phyloP scores from a whole-genome alignment of 1,284 basidiomycete species.

The Inonotus hispidus region DNA sequence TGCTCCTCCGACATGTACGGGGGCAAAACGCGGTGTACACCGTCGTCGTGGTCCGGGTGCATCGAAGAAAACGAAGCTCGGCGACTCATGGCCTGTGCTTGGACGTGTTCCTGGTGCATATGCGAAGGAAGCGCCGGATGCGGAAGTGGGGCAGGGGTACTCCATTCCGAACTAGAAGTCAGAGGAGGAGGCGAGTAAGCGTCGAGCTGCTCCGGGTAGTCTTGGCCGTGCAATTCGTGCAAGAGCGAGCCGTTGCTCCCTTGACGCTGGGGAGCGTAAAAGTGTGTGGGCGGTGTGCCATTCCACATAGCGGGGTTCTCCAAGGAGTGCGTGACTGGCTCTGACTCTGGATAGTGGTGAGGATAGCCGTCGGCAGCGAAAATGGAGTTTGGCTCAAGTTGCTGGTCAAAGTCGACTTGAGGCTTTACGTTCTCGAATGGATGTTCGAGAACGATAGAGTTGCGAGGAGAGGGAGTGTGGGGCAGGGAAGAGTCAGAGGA shows the following conservation, averaged over 20 bases:
- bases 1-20: conserved; percentile 31
- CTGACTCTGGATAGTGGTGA: conserved; percentile 35
- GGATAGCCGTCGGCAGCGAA: conserved; percentile 37
- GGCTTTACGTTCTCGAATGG: conserved; percentile 36
- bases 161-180: conserved; percentile 27
- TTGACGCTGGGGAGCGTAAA: conserved; percentile 33
- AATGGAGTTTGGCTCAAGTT: conserved; percentile 39
- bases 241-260: conserved; percentile 46
- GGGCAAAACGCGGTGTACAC: conserved; percentile 28
- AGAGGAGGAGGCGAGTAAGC: conserved; percentile 32
- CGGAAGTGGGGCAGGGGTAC: conserved; percentile 32
- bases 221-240: conserved; percentile 55
- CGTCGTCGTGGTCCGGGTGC: conserved; percentile 52
- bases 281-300: conserved; percentile 29
- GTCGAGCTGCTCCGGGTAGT: conserved; percentile 32
- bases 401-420: conserved; percentile 40
- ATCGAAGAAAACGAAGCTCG: conserved; percentile 70
- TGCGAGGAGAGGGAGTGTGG: conserved; percentile 61
- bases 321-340: conserved; percentile 31
- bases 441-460: conserved; percentile 32
- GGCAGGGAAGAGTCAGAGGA: conserved; percentile 62
- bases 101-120: conserved; percentile 32
- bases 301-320: conserved; percentile 20
- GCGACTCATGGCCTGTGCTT: conserved; percentile 39
- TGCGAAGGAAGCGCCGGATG: conserved; percentile 25